A percentile compares a stretch with the other conserved stretches of the same genome.
Evolutionary conservation across 805 yeast genomes (phyloP).

Genomic region (Nakazawaea peltata): DNA sequence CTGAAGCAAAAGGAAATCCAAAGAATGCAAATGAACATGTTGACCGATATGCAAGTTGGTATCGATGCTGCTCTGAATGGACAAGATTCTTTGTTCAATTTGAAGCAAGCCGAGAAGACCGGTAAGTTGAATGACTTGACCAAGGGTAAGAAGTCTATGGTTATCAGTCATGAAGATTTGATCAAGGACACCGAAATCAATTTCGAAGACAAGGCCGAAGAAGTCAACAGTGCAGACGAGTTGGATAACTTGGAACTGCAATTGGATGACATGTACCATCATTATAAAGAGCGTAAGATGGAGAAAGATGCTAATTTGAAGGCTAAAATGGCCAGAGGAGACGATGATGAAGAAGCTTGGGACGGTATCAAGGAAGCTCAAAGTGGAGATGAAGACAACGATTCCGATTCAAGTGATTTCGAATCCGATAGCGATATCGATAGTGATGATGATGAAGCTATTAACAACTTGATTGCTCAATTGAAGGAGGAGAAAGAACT

Average conservation of each 20-base stretch:
- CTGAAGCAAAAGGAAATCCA: constrained; percentile 76
- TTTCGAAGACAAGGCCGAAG: constrained; percentile 27
- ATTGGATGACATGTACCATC: constrained; percentile 72
- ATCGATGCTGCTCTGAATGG: constrained; percentile 83
- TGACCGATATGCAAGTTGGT: constrained; percentile 89
- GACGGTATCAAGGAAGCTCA: constrained; percentile 62
- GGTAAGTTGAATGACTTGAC: constrained; percentile 71
- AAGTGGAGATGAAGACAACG: constrained; percentile 30
- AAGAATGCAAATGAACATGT: constrained; percentile 94
- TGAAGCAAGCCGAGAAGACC: constrained; percentile 80
- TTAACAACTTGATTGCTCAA: constrained; percentile 49
- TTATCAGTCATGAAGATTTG: constrained; percentile 49
- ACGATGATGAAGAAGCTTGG: constrained; percentile 71
- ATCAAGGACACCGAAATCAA: constrained; percentile 50
- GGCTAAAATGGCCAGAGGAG: constrained; percentile 70
- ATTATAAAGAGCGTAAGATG: constrained; percentile 56
- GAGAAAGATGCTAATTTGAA: constrained; percentile 63
- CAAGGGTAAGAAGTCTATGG: constrained; percentile 64
- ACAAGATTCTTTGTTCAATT: constrained; percentile 70
- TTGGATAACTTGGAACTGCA: constrained; percentile 70
- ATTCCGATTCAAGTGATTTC: constrained; percentile 36
- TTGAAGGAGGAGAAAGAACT: constrained; percentile 29
- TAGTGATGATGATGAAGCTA: constrained; percentile 68
- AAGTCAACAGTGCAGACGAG: constrained; percentile 38
- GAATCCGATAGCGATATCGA: constrained; percentile 35